Evolutionary conservation across 2,329 filamentous ascomycete species (phyloP).

Genomic region (Fusarium sp.): DNA sequence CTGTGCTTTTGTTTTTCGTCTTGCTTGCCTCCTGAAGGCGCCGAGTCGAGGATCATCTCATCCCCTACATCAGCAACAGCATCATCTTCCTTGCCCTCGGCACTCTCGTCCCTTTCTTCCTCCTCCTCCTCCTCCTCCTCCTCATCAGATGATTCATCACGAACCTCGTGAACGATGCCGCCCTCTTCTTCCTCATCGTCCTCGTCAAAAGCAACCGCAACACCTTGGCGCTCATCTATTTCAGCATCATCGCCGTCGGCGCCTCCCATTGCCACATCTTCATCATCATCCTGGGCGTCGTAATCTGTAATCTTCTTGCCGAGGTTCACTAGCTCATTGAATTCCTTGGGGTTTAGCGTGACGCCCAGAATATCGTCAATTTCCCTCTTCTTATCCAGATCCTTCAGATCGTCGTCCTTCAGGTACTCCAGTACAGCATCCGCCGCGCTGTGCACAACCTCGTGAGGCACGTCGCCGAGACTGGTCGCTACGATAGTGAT

Average conservation of each 20-base stretch:
- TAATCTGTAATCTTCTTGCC: conserved; percentile 99
- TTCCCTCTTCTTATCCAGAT: conserved; percentile 98
- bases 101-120: conserved; percentile 69
- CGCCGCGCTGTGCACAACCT: conserved; percentile 92
- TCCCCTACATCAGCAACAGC: conserved; percentile 77
- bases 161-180: conserved; percentile 85
- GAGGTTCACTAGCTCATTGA: conserved; percentile 96
- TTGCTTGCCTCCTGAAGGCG: conserved; percentile 61
- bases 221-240: conserved; percentile 94
- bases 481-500: conserved; percentile 90
- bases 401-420: conserved; percentile 96
- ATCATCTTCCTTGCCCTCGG: conserved; percentile 66
- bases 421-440: conserved; percentile 92
- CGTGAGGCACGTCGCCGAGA: conserved; percentile 92
- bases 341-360: conserved; percentile 87
- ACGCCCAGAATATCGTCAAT: conserved; percentile 93
- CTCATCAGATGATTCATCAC: conserved; percentile 88
- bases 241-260: conserved; percentile 78
- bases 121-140: conserved; percentile 71
- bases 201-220: conserved; percentile 96
- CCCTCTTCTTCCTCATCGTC: conserved; percentile 89
- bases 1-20: conserved; percentile 70
- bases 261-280: conserved; percentile 82
- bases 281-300: conserved; percentile 95
- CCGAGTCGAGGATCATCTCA: conserved; percentile 87